Base-by-base conservation (phyloP, 805 yeast genomes). In the Candida ulmi region DNA sequence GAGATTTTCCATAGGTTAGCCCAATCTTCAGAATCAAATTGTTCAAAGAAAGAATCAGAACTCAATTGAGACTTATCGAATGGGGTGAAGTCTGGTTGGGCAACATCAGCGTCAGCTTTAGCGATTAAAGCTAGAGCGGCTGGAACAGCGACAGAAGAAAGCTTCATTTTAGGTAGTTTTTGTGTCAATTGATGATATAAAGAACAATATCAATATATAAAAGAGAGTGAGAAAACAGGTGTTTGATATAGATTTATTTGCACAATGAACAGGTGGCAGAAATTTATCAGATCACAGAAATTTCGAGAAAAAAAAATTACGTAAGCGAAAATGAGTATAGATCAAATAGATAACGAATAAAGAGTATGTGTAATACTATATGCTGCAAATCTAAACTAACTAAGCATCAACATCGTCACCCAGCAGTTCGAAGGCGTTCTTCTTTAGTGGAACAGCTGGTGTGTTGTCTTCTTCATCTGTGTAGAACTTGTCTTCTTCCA, bases 1-100 rank as follows among this genome's bases (percentile, higher is more conserved):
- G 95, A 84, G n/a, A 73, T 67, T 42, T 64, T 66, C 90, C 90
- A 83, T 39, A 68, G 57, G 16, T 57, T 54, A 13, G 56, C 60
- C 48, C 66, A 58, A 18, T 61, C 62, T 25, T 55, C 53, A 39
- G 63, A 62, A 34, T 60, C 65, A 38, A 85, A 85, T 50, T 81
- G 84, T 58, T 85, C 93, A 49, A 80, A 79, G 53, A 80, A 74
- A 2, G 85, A 67, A 15, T 68, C 69, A 1, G 55, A 36, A 6
- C 63, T 42, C 29, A 77, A 57, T 27, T 48, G 38, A 11, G 62
- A 52, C 13, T 48, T 52, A 33, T 68, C 64, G 37, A 67, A 68
- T 5, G 74, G 63, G 24, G 38, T 42, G 45, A 60, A 69, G n/a
- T 51, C 50, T 11, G 68, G 67, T 23, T 18, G 15, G 6, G 33